Evolutionary conservation across 192 early-diverging fungal genomes (phyloP), one percentile per base, ranked within the genome.

Genomic region (Backusella mclennaniae): DNA sequence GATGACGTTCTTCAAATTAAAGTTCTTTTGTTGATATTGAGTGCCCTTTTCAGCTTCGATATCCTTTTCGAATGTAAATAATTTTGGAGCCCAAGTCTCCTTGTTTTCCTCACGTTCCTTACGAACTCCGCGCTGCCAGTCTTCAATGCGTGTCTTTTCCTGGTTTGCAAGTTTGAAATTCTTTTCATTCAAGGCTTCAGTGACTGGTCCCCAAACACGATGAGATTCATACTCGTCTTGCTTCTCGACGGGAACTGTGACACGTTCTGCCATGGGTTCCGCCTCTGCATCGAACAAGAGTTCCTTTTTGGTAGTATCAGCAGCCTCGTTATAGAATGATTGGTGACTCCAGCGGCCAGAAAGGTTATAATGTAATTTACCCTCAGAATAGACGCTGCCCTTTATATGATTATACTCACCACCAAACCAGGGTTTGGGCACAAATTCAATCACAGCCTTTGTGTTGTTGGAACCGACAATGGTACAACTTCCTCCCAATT

Each of bases 61-160:
- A 53, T 84, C 82, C 36, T 77, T 59, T 23, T 73, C 69, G 38
- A 80, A 80, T 23, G 31, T 44, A 42, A 84, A 84, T 17, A 80
- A 71, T 1, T 33, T 59, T 8, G 82, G 82, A 35, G 33, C 56
- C 82, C 82, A 84, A 9, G 42, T 85, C 59, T 85, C 85, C 23
- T 82, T 84, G 36, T 81, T 77, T 73, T 87, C 87, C 17, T 88
- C 88, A 33, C 92, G 88, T 33, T 82, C 79, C 79, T 86, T 90
- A 67, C 89, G 87, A 52, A 90, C 56, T n/a, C 69, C 83, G 19
- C 92, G 85, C 82, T 93, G 91, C 26, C 79, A 80, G n/a, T 91
- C 88, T 76, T 93, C 92, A 19, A 93, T 90, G 59, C 80, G 84
- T 11, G 88, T 83, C 79, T 95, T 95, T 73, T 92, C 87, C 26